Conservation (phyloP, 495 filamentous ascomycete species). For the Aspergillus baeticus region DNA sequence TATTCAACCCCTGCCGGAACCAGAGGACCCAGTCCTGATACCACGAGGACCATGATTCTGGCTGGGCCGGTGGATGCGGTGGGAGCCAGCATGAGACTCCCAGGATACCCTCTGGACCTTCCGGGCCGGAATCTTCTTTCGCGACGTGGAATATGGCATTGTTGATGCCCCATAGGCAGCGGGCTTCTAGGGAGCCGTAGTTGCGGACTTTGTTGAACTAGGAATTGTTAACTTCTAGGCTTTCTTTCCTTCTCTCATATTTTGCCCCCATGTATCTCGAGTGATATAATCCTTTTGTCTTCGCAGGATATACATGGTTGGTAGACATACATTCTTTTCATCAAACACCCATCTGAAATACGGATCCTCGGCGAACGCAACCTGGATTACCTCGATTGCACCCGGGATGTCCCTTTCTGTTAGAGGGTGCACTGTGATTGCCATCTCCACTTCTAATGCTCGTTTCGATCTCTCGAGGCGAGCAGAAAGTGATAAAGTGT, state of each 20-base stretch:
- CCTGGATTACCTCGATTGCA: slow-evolving; percentile 54
- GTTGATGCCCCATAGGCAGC: slow-evolving; percentile 61
- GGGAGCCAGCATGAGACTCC: slow-evolving; percentile 66
- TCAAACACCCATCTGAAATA: slow-evolving; percentile 64
- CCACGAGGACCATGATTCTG: slow-evolving; percentile 57
- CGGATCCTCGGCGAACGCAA: slow-evolving; percentile 65
- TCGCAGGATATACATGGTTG: background rate
- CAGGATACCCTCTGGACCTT: slow-evolving; percentile 36
- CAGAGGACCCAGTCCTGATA: slow-evolving; percentile 58
- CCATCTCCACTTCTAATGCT: slow-evolving; percentile 34
- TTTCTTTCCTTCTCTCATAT: background rate
- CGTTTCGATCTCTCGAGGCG: background rate
- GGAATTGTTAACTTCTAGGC: slow-evolving; percentile 1
- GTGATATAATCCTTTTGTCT: too few species aligned
- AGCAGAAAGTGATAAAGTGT: background rate
- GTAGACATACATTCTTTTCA: slow-evolving; percentile 45
- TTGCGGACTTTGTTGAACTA: slow-evolving; percentile 46
- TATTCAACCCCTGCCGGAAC: slow-evolving; percentile 58
- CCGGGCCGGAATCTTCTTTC: slow-evolving; percentile 31
- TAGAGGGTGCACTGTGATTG: slow-evolving; percentile 54
- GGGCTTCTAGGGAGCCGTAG: slow-evolving; percentile 50
- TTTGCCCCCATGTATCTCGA: background rate
- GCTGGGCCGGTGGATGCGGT: slow-evolving; percentile 40
- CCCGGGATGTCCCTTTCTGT: slow-evolving; percentile 59
- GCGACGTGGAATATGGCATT: slow-evolving; percentile 65